Evolutionary conservation across 768 basidiomycete genomes (phyloP), one percentile per base, ranked within the genome.

Genomic region (Grammothele lineata): DNA sequence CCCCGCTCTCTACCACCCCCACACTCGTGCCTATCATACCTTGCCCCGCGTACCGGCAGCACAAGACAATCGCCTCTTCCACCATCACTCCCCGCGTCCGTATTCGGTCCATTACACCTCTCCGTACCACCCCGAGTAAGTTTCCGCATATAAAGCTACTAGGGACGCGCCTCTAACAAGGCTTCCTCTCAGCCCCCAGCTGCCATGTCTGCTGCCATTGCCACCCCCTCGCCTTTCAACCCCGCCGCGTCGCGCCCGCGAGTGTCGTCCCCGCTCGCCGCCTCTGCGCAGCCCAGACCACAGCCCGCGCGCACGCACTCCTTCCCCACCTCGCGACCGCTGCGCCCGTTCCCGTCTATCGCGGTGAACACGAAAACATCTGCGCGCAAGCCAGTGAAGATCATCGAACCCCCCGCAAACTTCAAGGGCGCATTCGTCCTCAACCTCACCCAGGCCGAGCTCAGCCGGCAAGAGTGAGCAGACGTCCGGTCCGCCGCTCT

Each of bases 391-490:
- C 70, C 82, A 5, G 72, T 81, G 15, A 92, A 92, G 60, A 72
- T 91, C 60, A 90, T 92, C 48, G 77, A 88, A 62, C 85, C 87
- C 9, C 87, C 90, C 22, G 74, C 80, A 59, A 81, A 85, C 62
- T 80, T 79, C 66, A 76, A 78, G 62, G 71, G 73, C 39, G 79
- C 77, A 32, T 92, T 90, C 57, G 71, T 85, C 51, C 79, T 92
- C 43, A 77, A 91, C 65, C 74, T 92, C 47, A 90, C 89, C 0
- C 89, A 89, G 62, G 87, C 80, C 7, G 89, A 92, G 63, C 75
- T 92, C 63, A 77, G 86, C 65, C 73, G 87, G 58, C 83, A 82
- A 66, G 76, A 77, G 54, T 77, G 61, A 70, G 35, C 40, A 19
- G 27, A 30, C 27, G 27, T 30, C 30, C 26, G 27, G 27, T 18